A percentile compares a stretch with the other conserved stretches of the same genome.
Conservation (phyloP, 129 eudicot species). For the Helianthus annuus region HanXRQr2.0-SUNRISE NC_035446.2:155498491-155498990, state of each 20-base stretch:
- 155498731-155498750: constrained; percentile 25
- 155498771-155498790: constrained; percentile 41
- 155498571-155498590: constrained; percentile 21
- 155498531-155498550: constrained; percentile 26
- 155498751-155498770: constrained; percentile 33
- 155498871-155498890: constrained; percentile 24
- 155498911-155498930: constrained; percentile 21
- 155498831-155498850: constrained; percentile 11
- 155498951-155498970: constrained; percentile 6
- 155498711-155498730: constrained; percentile 18
- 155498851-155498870: constrained; percentile 29
- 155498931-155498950: constrained; percentile 32
- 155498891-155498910: constrained; percentile 27
- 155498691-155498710: constrained; percentile 20
- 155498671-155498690: constrained; percentile 36
- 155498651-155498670: constrained; percentile 33
- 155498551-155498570: constrained; percentile 32
- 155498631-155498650: constrained; percentile 33
- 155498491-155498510: constrained; percentile 37
- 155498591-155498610: constrained; percentile 29
- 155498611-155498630: constrained; percentile 36
- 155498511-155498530: constrained; percentile 19
- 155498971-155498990: constrained; percentile 4
- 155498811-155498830: constrained; percentile 17
- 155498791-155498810: constrained; percentile 27